Conservation (phyloP, 192 early-diverging fungal species). For the Rhizophagus clarus region DNA sequence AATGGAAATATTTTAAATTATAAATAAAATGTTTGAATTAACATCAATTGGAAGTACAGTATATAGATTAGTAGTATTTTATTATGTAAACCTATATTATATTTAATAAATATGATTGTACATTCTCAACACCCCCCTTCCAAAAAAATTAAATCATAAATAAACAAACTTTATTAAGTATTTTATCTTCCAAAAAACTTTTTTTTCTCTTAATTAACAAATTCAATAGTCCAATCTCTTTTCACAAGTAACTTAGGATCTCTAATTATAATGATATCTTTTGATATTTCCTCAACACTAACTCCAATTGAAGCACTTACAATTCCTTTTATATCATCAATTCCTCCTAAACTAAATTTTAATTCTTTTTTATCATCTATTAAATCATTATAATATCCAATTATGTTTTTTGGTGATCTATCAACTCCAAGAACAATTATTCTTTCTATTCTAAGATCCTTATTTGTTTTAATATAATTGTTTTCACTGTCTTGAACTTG, state of each 20-base stretch:
- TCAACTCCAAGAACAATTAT: conserved; percentile 58
- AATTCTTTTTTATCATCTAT: not conserved
- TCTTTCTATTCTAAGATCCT: conserved; percentile 48
- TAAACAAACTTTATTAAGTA: too few relatives aligned
- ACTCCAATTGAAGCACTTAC: not conserved
- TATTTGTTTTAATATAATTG: conserved; percentile 16
- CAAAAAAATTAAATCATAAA: too few relatives aligned
- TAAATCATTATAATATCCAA: not conserved
- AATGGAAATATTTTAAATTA: too few relatives aligned
- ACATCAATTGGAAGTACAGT: too few relatives aligned
- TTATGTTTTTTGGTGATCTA: conserved; percentile 21
- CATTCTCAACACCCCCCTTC: too few relatives aligned
- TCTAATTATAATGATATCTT: conserved; percentile 21
- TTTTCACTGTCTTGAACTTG: conserved; percentile 21
- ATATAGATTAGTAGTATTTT: too few relatives aligned
- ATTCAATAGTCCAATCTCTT: conserved; percentile 30
- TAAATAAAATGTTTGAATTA: too few relatives aligned
- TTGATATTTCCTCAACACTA: not conserved
- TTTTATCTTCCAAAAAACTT: too few relatives aligned
- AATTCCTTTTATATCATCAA: not conserved
- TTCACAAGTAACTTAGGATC: conserved; percentile 18
- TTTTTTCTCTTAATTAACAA: not conserved
- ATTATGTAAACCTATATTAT: too few relatives aligned
- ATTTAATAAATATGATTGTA: too few relatives aligned
- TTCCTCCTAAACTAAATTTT: conserved; percentile 2